Base-by-base conservation (phyloP, 2,329 filamentous ascomycete species). In the Diplodia scrobiculata region DNA sequence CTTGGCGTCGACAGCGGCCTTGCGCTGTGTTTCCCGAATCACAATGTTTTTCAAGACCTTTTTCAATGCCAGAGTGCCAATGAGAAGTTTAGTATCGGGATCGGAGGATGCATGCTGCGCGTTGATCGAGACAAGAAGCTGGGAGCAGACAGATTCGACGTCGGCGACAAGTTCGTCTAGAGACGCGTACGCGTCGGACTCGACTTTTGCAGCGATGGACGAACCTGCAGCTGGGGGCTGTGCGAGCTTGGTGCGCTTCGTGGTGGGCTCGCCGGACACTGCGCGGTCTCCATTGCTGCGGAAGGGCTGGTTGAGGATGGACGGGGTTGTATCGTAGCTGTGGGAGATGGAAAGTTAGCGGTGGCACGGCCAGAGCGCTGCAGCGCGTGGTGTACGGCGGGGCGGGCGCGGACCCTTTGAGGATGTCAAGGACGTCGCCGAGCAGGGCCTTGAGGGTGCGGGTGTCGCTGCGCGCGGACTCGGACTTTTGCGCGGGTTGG, bases 221-320 rank as follows among this genome's bases (percentile, higher is more conserved):
- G 69, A 69, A 47, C 72, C 62, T 11, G 71, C 69, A 11, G 32
- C 19, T 13, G 63, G 51, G 17, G 48, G 36, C 6, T 78, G 73
- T 13, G 78, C 75, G 47, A 81, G 69, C 69, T 80, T 81, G 36
- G 79, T 72, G 68, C 81, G 81, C 72, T 84, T 84, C 32, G 75
- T 70, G 27, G 78, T 76, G 52, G 79, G 79, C 67, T 81, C 79
- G 36, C 75, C 73, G 32, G 78, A 75, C 5, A 71, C 68, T 65
- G 72, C 70, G 69, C 73, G 75, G 55, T 71, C 55, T 45, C 70
- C 70, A 34, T 72, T 68, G 25, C 72, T 72, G 45, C 68, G 66
- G 38, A 82, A 69, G 19, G 76, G 68, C 64, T 78, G 74, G 34
- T 78, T 68, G 54, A 84, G 75, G 67, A 83, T 79, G 19, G 81